Evolutionary conservation across 345 rosid species (phyloP).

Genomic region (Toxicodendron radicans): DNA sequence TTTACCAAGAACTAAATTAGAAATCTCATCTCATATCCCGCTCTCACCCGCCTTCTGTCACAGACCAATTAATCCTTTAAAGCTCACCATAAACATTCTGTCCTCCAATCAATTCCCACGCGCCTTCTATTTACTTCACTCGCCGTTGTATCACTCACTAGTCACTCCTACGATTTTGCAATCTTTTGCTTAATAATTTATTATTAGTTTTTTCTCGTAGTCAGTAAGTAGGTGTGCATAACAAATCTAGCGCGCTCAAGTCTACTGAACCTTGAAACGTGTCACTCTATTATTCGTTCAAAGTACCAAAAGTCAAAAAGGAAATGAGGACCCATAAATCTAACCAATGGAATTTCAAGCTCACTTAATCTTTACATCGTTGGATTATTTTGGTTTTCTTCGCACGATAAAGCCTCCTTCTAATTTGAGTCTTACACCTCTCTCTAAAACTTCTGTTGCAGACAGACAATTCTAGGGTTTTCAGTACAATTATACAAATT

Average conservation of each 20-base stretch:
- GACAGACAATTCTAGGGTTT: slow-evolving; percentile 42
- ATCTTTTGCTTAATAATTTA: too few species aligned
- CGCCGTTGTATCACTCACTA: too few species aligned
- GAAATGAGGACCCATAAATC: not conserved
- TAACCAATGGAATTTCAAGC: slow-evolving; percentile 7
- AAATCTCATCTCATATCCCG: not conserved
- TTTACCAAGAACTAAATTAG: not conserved
- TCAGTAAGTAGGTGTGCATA: not conserved
- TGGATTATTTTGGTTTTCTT: not conserved
- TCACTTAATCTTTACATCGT: slow-evolving; percentile 20
- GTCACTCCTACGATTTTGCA: too few species aligned
- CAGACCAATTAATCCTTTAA: too few species aligned
- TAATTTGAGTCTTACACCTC: slow-evolving; percentile 13
- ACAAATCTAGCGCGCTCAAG: not conserved
- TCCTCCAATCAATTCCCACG: not conserved
- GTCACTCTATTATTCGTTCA: not conserved
- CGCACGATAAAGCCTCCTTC: slow-evolving; percentile 23
- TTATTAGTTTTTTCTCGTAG: not conserved
- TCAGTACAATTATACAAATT: not conserved
- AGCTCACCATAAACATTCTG: too few species aligned
- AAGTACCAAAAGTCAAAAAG: too few species aligned
- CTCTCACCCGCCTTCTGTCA: too few species aligned
- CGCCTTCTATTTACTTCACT: not conserved
- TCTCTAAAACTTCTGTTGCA: slow-evolving; percentile 25
- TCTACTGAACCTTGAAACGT: not conserved